Percentiles rank a stretch among this genome's conserved stretches.
These are phyloP conservation scores for Rubus parviflorus DNA, from an alignment of 306 rosid species.

Conservation along the genomic window DNA sequence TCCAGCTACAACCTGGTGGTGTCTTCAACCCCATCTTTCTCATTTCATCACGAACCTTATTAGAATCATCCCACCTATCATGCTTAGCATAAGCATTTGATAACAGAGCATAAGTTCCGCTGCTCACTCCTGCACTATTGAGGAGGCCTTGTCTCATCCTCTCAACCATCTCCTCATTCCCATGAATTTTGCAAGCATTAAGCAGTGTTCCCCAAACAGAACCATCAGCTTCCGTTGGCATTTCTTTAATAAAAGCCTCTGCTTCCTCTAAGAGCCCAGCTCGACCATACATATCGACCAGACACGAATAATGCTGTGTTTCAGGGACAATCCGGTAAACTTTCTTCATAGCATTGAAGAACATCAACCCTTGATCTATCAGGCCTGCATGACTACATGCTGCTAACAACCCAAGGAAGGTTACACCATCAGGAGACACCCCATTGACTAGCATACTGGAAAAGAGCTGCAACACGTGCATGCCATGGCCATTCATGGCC, in stretches of 20 bases:
- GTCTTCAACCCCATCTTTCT: slow-evolving; percentile 57
- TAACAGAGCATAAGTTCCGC: slow-evolving; percentile 64
- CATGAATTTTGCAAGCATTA: slow-evolving; percentile 64
- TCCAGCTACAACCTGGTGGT: slow-evolving; percentile 57
- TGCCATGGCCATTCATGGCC: slow-evolving; percentile 71
- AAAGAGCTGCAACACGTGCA: slow-evolving; percentile 47
- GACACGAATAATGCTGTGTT: slow-evolving; percentile 31
- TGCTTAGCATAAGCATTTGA: slow-evolving; percentile 61
- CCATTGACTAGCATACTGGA: slow-evolving; percentile 68
- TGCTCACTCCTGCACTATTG: slow-evolving; percentile 31
- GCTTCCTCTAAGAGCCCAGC: slow-evolving; percentile 66
- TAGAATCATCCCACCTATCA: slow-evolving; percentile 68
- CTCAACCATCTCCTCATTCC: slow-evolving; percentile 51
- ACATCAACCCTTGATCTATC: slow-evolving; percentile 36
- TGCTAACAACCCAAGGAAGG: slow-evolving; percentile 60
- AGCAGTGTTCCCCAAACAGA: slow-evolving; percentile 72
- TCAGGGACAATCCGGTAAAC: slow-evolving; percentile 37
- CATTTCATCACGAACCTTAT: slow-evolving; percentile 50
- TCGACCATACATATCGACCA: slow-evolving; percentile 47
- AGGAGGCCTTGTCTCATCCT: slow-evolving; percentile 45
- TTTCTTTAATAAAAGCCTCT: slow-evolving; percentile 42
- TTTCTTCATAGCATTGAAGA: slow-evolving; percentile 61
- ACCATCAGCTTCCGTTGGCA: slow-evolving; percentile 39
- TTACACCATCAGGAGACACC: slow-evolving; percentile 60
- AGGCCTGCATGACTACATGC: slow-evolving; percentile 65